A percentile compares a stretch with the other conserved stretches of the same genome.
These are phyloP conservation scores for Calonectria multiphialidica DNA, from an alignment of 2,329 filamentous ascomycete genomes.

Conservation along the genomic window DNA sequence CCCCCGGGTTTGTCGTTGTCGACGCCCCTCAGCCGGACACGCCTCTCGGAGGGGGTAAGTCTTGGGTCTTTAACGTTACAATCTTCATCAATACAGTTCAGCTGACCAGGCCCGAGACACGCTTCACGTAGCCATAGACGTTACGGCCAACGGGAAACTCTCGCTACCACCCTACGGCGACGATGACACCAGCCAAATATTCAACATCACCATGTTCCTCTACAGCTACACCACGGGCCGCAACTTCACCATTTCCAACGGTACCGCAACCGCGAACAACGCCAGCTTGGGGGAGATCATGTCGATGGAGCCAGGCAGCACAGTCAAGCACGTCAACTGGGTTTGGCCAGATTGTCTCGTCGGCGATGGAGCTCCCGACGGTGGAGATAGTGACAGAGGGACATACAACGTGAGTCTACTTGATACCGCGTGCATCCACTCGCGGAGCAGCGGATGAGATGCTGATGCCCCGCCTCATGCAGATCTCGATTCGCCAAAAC, in stretches of 20 bases:
- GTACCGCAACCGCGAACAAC: slow-evolving; percentile 63
- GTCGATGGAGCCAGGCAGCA: slow-evolving; percentile 72
- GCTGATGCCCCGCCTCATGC: slow-evolving; percentile 6
- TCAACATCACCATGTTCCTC: slow-evolving; percentile 76
- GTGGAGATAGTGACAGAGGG: slow-evolving; percentile 61
- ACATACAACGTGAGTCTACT: slow-evolving; percentile 68
- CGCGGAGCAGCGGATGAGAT: background rate
- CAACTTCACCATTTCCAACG: slow-evolving; percentile 78
- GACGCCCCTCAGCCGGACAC: slow-evolving; percentile 75
- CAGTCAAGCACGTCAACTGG: slow-evolving; percentile 81
- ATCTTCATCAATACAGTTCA: background rate
- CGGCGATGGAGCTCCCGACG: slow-evolving; percentile 65
- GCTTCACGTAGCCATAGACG: slow-evolving; percentile 75
- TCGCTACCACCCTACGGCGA: slow-evolving; percentile 67
- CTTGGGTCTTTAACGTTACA: background rate
- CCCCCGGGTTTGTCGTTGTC: slow-evolving; percentile 75
- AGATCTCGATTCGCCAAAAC: slow-evolving; percentile 79
- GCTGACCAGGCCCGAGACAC: slow-evolving; percentile 51
- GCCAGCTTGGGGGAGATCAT: slow-evolving; percentile 69
- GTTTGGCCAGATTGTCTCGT: slow-evolving; percentile 77
- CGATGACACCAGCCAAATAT: slow-evolving; percentile 68
- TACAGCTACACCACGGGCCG: slow-evolving; percentile 72
- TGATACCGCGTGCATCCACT: background rate
- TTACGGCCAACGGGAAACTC: slow-evolving; percentile 74
- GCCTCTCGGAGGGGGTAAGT: slow-evolving; percentile 72